phyloP scores from a whole-genome alignment of 192 early-diverging fungal species.

The Kickxella alabastrina region DNA sequence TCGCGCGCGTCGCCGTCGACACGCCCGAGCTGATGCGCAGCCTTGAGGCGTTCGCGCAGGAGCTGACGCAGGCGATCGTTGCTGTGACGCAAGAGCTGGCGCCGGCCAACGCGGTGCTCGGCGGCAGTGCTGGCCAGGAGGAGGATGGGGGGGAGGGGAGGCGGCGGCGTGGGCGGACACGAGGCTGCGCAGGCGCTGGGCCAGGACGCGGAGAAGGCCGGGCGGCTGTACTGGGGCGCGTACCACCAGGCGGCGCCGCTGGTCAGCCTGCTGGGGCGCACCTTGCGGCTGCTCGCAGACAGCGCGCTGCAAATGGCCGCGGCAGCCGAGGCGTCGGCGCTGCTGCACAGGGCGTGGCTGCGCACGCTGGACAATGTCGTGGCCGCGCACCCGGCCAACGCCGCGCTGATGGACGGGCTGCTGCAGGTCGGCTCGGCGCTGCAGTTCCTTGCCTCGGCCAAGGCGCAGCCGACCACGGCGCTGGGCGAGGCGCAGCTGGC shows the following conservation, averaged over 20 bases:
- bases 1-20: slow-evolving; percentile 23
- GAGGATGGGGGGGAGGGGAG: too few species aligned
- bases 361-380: slow-evolving; percentile 10
- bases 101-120: not conserved
- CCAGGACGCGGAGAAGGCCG: slow-evolving; percentile 8
- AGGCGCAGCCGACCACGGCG: slow-evolving; percentile 5
- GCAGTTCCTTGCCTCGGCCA: not conserved
- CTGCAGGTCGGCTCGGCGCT: slow-evolving; percentile 23
- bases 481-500: not conserved
- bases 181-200: slow-evolving; percentile 30
- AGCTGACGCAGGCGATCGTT: slow-evolving; percentile 13
- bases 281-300: slow-evolving; percentile 19
- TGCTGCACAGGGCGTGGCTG: slow-evolving; percentile 20
- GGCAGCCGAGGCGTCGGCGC: slow-evolving; percentile 1
- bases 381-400: slow-evolving; percentile 19
- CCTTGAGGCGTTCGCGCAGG: slow-evolving; percentile 13
- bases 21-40: slow-evolving; percentile 8
- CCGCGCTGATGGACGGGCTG: slow-evolving; percentile 25
- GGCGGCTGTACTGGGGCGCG: slow-evolving; percentile 35
- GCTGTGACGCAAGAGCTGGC: slow-evolving; percentile 12
- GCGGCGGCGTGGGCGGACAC: too few species aligned
- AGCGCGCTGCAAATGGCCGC: slow-evolving; percentile 7
- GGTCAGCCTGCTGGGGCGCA: slow-evolving; percentile 35
- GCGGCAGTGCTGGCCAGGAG: too few species aligned
- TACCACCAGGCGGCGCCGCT: slow-evolving; percentile 35